These are phyloP conservation scores for Lentithecium fluviatile DNA, from an alignment of 495 filamentous ascomycete species.

Conservation along the genomic window DNA sequence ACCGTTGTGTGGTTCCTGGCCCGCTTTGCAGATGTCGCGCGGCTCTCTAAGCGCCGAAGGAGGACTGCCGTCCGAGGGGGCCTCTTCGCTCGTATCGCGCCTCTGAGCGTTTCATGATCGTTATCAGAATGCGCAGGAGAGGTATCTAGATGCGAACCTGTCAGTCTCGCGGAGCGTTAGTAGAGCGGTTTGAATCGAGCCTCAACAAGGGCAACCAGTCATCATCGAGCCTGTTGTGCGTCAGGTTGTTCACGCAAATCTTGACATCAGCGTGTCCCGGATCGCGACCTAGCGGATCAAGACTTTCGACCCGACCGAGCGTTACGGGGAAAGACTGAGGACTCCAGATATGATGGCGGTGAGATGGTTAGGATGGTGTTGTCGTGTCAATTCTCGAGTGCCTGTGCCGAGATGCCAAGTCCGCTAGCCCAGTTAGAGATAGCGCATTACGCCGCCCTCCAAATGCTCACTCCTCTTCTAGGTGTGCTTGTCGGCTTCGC, in stretches of 20 bases:
- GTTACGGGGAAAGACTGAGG: neutral
- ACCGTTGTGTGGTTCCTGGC: slow-evolving; percentile 16
- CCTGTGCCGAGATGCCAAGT: slow-evolving; percentile 64
- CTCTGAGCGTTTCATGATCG: neutral
- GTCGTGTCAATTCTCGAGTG: slow-evolving; percentile 60
- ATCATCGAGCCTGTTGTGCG: neutral
- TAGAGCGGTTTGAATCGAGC: neutral
- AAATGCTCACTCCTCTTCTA: no score
- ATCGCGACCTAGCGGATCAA: no score
- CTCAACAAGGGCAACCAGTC: neutral
- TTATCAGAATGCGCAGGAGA: slow-evolving; percentile 7
- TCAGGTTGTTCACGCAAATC: neutral
- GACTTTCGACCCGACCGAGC: no score
- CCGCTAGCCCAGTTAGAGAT: neutral
- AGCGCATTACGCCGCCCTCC: neutral
- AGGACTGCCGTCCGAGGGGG: slow-evolving; percentile 10
- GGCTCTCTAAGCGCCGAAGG: slow-evolving; percentile 25
- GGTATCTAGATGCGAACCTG: neutral
- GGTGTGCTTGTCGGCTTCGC: no score
- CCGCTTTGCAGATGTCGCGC: slow-evolving; percentile 15
- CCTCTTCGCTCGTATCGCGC: slow-evolving; percentile 7
- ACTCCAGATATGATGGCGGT: neutral
- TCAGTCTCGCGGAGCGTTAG: slow-evolving; percentile 6
- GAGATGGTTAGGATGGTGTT: neutral
- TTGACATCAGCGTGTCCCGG: no score